Base-by-base conservation (phyloP, 257 asterid species). In the Solanum peruvianum region DNA sequence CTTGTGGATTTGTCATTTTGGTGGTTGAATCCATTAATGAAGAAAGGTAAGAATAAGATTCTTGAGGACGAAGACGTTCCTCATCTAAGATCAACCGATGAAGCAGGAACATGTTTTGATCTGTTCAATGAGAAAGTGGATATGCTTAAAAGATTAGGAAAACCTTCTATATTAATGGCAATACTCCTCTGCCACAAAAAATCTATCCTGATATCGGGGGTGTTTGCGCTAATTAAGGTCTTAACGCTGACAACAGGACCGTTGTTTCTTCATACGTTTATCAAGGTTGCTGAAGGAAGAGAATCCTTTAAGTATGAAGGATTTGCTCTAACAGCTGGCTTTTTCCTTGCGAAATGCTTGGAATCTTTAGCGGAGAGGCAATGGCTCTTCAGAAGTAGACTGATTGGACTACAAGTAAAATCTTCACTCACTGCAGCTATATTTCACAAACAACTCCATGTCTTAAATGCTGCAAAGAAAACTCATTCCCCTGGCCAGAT, bases 311-410 rank as follows among this genome's bases (percentile, higher is more conserved):
- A 77, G 69, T 73, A 76, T 27, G 90, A 88, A 86, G 94, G 94
- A 16, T 94, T 90, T 64, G 4, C 91, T 9, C 86, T 96, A 75
- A 97, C 94, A 21, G 73, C 86, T 2, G 20, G 89, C 6, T 97
- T 94, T 83, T 96, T 94, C 93, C 44, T 88, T 33, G 91, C 96
- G 1, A 96, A 96, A 90, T 86, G 88, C 70, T 64, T 93, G 16
- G 99, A 95, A 81, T 94, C 99, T 0, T 45, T 96, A 56, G 89
- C 99, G 4, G 96, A 95, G 88, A 83, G 98, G 66, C 98, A 95
- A 78, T 96, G 98, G 98, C 93, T 89, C 89, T 95, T 95, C 86
- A 87, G 96, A 88, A 89, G 90, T 18, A 88, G 98, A 62, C 86
- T 94, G 16, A 85, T 94, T 2, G 99, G 99, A 70, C 88, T 96